Evolutionary conservation across 2,329 filamentous ascomycete species (phyloP).

Genomic region (Gnomoniopsis smithogilvyi): DNA sequence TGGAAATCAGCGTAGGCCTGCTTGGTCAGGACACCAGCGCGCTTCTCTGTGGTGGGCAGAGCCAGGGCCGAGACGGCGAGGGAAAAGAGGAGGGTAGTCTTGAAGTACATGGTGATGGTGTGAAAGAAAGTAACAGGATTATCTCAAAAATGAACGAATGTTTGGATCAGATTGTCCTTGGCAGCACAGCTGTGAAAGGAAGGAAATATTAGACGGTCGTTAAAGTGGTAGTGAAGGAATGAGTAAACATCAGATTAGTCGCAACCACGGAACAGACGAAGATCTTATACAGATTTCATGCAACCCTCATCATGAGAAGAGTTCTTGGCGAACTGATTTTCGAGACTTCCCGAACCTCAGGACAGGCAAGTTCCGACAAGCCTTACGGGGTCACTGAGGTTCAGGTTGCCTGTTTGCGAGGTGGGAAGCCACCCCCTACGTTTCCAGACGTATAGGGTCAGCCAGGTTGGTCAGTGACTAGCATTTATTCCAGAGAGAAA

Average conservation of each 20-base stretch:
- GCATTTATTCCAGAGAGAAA: background rate
- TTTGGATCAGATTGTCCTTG: conserved; percentile 14
- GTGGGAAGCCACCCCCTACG: background rate
- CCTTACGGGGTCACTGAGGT: background rate
- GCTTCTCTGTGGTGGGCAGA: conserved; percentile 27
- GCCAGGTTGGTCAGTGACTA: background rate
- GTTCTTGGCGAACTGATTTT: conserved; percentile 4
- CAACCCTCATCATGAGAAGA: background rate
- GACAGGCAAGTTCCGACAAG: background rate
- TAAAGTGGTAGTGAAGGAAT: background rate
- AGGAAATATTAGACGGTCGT: conserved; percentile 6
- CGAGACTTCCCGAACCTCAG: conserved; percentile 2
- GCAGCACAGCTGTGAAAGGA: conserved; percentile 16
- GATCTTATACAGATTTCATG: conserved; percentile 9
- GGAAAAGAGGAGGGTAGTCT: conserved; percentile 33
- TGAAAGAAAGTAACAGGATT: conserved; percentile 1
- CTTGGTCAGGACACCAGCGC: conserved; percentile 28
- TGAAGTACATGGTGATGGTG: conserved; percentile 34
- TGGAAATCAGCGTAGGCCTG: conserved; percentile 39
- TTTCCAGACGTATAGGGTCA: background rate
- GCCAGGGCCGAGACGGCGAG: conserved; percentile 33
- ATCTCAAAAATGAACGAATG: background rate
- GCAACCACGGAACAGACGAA: conserved; percentile 2
- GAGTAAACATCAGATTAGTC: background rate
- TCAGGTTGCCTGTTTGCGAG: background rate